Evolutionary conservation across 495 filamentous ascomycete species (phyloP), one percentile per base, ranked within the genome.

Genomic region (Penicillium canariense): DNA sequence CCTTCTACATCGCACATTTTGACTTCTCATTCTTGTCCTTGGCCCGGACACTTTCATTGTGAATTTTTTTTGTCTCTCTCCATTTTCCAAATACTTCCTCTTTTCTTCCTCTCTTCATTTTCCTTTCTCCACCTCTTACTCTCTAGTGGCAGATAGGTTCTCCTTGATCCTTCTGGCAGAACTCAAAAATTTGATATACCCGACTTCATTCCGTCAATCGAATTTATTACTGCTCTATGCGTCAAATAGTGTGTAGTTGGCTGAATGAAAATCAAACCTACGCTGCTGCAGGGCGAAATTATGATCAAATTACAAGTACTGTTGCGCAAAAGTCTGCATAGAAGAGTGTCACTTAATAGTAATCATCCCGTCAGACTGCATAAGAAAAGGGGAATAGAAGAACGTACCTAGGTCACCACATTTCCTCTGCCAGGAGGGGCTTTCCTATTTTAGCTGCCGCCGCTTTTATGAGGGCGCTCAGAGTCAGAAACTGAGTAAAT

Each of bases 141-240:
- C 50, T 31, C 55, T 42, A 26, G 32, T 38, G 44, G 36, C 49
- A 61, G 27, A 57, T 49, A 52, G 43, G 25, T 50, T 53, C 43
- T 49, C 40, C 38, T 17, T 56, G 22, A 34, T 45, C 47, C 31
- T 15, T 47, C 18, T 40, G 11, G 31, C 11, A 52, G 23, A 34
- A 43, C 44, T 31, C 17, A 22, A 52, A 62, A 54, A 63, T 53
- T 55, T 60, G 51, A 60, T 63, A 66, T 63, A 63, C 63, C 63
- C 60, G 38, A 38, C 40, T 54, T 58, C 22, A 15, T 46, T 30
- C 25, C 20, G 17, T 46, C 22, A 2, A 26, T 35, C 17, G 0
- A 40, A 11, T 50, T 12, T 50, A n/a, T 32, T 27, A 14, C 7
- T 30, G 26, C 30, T 31, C 1, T 17, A 17, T 18, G 4, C 5